A percentile compares a stretch with the other conserved stretches of the same genome.
Evolutionary conservation across 1,139 yeast species (phyloP).

Genomic region (Protomyces inundatus): DNA sequence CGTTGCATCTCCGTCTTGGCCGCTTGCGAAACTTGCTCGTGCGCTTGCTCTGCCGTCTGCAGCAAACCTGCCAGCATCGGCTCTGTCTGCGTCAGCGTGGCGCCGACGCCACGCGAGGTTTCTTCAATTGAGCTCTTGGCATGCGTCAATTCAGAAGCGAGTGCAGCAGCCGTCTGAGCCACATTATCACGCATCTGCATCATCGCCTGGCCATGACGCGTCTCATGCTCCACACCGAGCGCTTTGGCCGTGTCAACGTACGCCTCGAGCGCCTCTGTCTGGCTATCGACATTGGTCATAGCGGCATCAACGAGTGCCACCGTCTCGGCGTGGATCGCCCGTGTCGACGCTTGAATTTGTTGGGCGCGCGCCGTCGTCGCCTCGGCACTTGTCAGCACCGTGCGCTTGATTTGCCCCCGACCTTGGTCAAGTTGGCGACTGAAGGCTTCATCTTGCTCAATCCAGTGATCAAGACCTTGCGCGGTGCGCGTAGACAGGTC

Average conservation of each 20-base stretch:
- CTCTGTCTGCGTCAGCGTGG: constrained; percentile 14
- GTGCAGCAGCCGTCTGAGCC: constrained; percentile 12
- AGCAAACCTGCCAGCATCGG: constrained; percentile 18
- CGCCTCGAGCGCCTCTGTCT: constrained; percentile 31
- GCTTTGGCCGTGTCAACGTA: constrained; percentile 30
- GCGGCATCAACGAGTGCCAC: constrained; percentile 31
- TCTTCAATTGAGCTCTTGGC: constrained; percentile 29
- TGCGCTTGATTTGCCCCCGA: constrained; percentile 32
- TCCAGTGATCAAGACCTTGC: constrained; percentile 14
- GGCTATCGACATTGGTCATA: constrained; percentile 30
- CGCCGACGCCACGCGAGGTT: constrained; percentile 23
- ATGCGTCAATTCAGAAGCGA: constrained; percentile 10
- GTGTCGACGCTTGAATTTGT: constrained; percentile 30
- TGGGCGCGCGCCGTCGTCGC: constrained; percentile 30
- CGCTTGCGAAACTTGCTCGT: background rate
- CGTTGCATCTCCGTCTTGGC: constrained; percentile 16
- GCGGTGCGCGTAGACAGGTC: constrained; percentile 3
- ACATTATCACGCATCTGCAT: constrained; percentile 17
- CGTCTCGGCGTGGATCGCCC: constrained; percentile 32
- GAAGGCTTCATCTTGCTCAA: constrained; percentile 30
- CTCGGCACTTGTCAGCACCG: constrained; percentile 29
- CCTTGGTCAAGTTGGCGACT: constrained; percentile 28
- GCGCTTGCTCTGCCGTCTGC: constrained; percentile 20
- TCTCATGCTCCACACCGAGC: constrained; percentile 30
- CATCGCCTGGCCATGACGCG: constrained; percentile 17